Evolutionary conservation across 1,139 yeast species (phyloP), one percentile per base, ranked within the genome.

Genomic region (Protomyces inundatus): DNA sequence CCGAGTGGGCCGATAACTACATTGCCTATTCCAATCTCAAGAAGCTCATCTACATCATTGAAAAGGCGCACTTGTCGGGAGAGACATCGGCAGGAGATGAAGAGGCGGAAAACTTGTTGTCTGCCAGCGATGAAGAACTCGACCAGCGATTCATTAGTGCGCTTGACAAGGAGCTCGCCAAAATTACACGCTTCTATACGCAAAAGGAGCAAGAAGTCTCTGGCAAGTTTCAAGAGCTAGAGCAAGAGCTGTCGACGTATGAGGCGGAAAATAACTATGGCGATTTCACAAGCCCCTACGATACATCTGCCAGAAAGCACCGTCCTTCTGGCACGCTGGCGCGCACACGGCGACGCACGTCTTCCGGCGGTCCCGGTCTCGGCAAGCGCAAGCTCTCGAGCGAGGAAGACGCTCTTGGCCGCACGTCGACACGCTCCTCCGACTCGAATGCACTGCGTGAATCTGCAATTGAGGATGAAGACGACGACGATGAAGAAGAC

Each of bases 1-100:
- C 93, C 4, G 93, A 87, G 71, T 87, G 93, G 91, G 80, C 85
- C 61, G 84, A 86, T 64, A 75, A 80, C 67, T 87, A 87, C 71
- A 78, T 87, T 67, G 85, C 60, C 55, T 65, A 62, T 36, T 62
- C 65, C 36, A 65, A 57, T 37, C 78, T 87, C 56, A 87, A 87
- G 71, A 84, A 84, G 72, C 77, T 65, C 33, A 82, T 86, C 53
- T 86, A 86, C 71, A 69, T 73, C 34, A 73, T 81, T 39, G 83
- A 81, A 66, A 74, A 80, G 65, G 61, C 72, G 72, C 64, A 70
- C 72, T 54, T 68, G 70, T 10, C 70, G 66, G 23, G 68, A 65
- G 64, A 50, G 7, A 9, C 16, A 3, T 42, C 66, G 54, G 40
- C 46, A 53, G 72, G 75, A 52, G 76, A 76, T 50, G 77, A 76